These are phyloP conservation scores for Trichosporon asahii DNA, from an alignment of 1,284 basidiomycete genomes.

Conservation along the genomic window DNA sequence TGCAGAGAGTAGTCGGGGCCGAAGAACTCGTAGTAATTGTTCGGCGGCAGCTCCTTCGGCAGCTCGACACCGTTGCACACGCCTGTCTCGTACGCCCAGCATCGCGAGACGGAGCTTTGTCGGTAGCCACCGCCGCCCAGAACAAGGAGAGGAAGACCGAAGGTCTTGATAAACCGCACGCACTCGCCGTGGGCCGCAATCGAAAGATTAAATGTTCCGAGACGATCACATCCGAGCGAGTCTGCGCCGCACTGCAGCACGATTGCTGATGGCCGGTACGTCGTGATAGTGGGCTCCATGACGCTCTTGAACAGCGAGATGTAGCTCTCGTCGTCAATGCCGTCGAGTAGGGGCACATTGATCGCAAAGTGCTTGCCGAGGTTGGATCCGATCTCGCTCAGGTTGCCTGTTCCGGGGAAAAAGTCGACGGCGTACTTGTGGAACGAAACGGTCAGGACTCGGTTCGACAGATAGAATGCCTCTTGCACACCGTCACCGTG, in stretches of 20 bases:
- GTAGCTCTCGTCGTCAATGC: constrained; percentile 96
- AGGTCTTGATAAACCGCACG: constrained; percentile 91
- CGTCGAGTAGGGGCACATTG: constrained; percentile 93
- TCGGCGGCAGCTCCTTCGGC: constrained; percentile 79
- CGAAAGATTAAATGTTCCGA: constrained; percentile 97
- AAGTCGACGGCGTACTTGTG: constrained; percentile 99
- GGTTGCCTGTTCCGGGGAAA: constrained; percentile 92
- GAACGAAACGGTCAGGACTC: constrained; percentile 97
- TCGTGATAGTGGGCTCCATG: constrained; percentile 86
- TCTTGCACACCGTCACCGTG: constrained; percentile 96
- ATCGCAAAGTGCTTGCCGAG: constrained; percentile 92
- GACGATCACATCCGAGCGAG: constrained; percentile 86
- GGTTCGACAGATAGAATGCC: constrained; percentile 95
- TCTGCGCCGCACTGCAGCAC: constrained; percentile 98
- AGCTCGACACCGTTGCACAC: constrained; percentile 82
- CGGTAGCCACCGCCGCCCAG: constrained; percentile 89
- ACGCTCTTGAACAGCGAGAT: constrained; percentile 92
- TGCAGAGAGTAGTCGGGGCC: constrained; percentile 88
- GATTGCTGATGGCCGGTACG: constrained; percentile 85
- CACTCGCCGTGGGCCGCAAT: constrained; percentile 99
- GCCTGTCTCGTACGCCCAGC: constrained; percentile 97
- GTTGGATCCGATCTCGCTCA: constrained; percentile 80
- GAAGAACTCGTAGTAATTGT: constrained; percentile 92
- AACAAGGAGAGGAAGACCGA: constrained; percentile 82
- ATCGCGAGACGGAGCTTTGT: constrained; percentile 86